These are phyloP conservation scores for Catenaria anguillulae DNA, from an alignment of 371 early-diverging fungal species.

Conservation along the genomic window DNA sequence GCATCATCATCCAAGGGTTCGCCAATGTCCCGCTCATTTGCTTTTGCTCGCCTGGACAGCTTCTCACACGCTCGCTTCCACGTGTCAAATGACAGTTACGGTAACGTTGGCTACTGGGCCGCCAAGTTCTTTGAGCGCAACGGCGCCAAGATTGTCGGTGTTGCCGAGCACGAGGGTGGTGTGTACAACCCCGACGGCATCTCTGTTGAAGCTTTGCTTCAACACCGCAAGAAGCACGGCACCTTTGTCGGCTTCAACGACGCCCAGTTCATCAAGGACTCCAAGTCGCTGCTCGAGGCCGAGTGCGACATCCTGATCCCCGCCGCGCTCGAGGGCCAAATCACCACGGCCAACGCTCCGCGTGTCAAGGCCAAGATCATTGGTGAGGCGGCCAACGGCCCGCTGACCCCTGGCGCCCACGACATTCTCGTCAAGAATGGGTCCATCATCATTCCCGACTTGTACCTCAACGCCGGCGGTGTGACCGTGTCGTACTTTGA, in stretches of 20 bases:
- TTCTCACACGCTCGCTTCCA: too few relatives aligned
- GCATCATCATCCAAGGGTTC: conserved; percentile 71
- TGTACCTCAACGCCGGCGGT: conserved; percentile 74
- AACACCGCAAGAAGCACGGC: conserved; percentile 45
- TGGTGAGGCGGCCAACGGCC: conserved; percentile 81
- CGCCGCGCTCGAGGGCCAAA: conserved; percentile 75
- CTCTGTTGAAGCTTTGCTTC: conserved; percentile 49
- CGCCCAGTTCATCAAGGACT: conserved; percentile 41
- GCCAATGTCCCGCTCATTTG: too few relatives aligned
- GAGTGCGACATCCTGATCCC: conserved; percentile 77
- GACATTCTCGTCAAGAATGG: too few relatives aligned
- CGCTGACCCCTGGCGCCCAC: conserved; percentile 65
- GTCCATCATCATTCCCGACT: conserved; percentile 60
- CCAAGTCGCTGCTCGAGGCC: conserved; percentile 50
- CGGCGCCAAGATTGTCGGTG: conserved; percentile 66
- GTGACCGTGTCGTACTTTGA: conserved; percentile 77
- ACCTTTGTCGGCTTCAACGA: conserved; percentile 53
- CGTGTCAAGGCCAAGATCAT: conserved; percentile 70
- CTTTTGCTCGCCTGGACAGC: too few relatives aligned
- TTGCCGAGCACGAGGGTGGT: conserved; percentile 57
- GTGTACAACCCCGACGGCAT: conserved; percentile 54
- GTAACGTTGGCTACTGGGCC: conserved; percentile 80
- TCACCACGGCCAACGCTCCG: conserved; percentile 57
- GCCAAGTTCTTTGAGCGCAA: conserved; percentile 74
- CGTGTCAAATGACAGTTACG: too few relatives aligned